A percentile compares a stretch with the other conserved stretches of the same genome.
These are phyloP conservation scores for Durotheca rogersii DNA, from an alignment of 495 filamentous ascomycete species.

Conservation along the genomic window DNA sequence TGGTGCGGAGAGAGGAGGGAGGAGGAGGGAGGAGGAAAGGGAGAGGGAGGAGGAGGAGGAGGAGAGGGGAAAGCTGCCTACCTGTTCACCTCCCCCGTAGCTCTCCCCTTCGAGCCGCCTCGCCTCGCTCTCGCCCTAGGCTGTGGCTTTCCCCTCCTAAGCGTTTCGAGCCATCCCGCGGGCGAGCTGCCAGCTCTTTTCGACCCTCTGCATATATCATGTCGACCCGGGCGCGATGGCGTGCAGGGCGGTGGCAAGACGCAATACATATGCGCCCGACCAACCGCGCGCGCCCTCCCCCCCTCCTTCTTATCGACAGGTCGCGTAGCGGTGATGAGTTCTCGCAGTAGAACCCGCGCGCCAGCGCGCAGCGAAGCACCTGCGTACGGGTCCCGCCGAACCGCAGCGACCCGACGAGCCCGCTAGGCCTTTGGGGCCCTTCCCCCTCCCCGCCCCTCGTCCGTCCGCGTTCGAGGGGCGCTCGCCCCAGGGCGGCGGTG, in stretches of 20 bases:
- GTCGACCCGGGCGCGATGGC: slow-evolving; percentile 29
- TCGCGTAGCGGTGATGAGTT: not conserved
- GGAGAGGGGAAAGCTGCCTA: too few relatives aligned
- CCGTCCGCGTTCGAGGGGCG: too few relatives aligned
- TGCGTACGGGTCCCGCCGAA: not conserved
- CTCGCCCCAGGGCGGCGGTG: too few relatives aligned
- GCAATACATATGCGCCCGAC: slow-evolving; percentile 7
- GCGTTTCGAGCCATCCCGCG: slow-evolving; percentile 11
- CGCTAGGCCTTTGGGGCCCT: too few relatives aligned
- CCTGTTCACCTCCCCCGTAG: too few relatives aligned
- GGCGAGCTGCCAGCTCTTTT: not conserved
- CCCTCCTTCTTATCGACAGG: not conserved
- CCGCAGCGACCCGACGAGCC: not conserved
- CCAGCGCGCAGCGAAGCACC: too few relatives aligned
- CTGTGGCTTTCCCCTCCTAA: not conserved
- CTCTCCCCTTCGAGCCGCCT: slow-evolving; percentile 19
- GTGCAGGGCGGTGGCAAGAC: slow-evolving; percentile 23
- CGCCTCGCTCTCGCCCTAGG: slow-evolving; percentile 7
- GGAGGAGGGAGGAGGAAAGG: too few relatives aligned
- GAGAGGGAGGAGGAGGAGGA: too few relatives aligned
- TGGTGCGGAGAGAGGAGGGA: too few relatives aligned
- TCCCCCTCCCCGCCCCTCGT: too few relatives aligned
- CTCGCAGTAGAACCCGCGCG: not conserved
- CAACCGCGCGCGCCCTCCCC: too few relatives aligned
- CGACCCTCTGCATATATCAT: not conserved